Percentiles rank a stretch among this genome's conserved stretches.
These are phyloP conservation scores for Ensete ventricosum DNA, from an alignment of 176 grass and related monocot genomes.

Conservation along the genomic window DNA sequence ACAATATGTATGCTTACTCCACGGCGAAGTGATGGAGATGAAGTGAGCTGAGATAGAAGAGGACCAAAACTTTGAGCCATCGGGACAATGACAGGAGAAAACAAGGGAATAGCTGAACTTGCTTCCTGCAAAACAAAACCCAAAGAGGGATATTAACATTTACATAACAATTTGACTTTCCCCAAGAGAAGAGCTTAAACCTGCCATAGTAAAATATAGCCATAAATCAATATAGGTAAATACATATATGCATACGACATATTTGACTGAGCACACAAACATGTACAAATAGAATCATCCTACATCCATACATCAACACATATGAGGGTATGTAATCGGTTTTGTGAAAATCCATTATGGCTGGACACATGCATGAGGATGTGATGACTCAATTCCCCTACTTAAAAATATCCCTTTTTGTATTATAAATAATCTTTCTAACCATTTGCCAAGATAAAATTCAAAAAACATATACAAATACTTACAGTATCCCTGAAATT, in stretches of 20 bases:
- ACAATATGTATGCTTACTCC: constrained; percentile 41
- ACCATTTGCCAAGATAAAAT: no score
- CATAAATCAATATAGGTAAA: neutral
- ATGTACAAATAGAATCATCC: neutral
- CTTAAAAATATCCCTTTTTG: no score
- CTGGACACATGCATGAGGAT: no score
- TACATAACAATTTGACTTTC: neutral
- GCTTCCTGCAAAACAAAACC: constrained; percentile 58
- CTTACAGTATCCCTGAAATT: no score
- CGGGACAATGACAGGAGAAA: constrained; percentile 93
- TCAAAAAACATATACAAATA: no score
- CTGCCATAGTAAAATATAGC: neutral
- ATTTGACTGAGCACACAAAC: neutral
- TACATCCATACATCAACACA: neutral
- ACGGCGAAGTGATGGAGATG: constrained; percentile 65
- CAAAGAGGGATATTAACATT: neutral
- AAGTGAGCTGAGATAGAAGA: constrained; percentile 67
- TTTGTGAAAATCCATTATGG: neutral
- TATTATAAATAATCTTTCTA: no score
- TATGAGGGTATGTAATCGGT: neutral
- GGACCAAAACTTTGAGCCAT: constrained; percentile 97
- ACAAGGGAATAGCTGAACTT: constrained; percentile 70
- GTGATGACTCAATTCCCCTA: no score
- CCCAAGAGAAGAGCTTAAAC: neutral
- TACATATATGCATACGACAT: neutral